Evolutionary conservation across 2,329 filamentous ascomycete genomes (phyloP).

Genomic region (Sporothrix phasma): DNA sequence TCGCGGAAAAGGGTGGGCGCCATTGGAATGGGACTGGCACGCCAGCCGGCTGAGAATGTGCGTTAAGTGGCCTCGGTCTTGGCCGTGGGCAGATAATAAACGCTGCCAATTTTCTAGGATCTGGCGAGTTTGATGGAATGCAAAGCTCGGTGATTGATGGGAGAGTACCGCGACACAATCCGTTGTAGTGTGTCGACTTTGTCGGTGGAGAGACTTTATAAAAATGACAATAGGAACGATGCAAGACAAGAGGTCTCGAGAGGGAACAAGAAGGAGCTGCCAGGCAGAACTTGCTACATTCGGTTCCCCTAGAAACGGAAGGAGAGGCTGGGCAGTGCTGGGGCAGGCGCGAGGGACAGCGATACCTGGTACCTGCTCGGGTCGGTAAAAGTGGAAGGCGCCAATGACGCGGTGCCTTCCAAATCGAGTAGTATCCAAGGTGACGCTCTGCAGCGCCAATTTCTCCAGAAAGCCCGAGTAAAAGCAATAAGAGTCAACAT

Average conservation of each 20-base stretch:
- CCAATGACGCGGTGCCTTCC: neutral
- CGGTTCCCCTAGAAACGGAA: slow-evolving; percentile 8
- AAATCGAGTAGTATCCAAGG: neutral
- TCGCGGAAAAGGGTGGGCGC: slow-evolving; percentile 32
- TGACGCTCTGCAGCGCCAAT: neutral
- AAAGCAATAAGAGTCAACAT: neutral
- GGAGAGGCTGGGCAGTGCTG: slow-evolving; percentile 3
- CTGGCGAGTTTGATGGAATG: neutral
- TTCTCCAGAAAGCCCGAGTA: too few relatives aligned
- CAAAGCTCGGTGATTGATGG: neutral
- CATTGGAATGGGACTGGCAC: slow-evolving; percentile 23
- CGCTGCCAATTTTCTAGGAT: neutral
- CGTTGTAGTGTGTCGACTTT: neutral
- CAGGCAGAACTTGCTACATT: neutral
- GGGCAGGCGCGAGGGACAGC: neutral
- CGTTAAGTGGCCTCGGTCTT: neutral
- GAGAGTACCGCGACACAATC: neutral
- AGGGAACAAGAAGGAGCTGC: neutral
- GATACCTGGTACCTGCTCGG: neutral
- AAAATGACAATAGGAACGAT: too few relatives aligned
- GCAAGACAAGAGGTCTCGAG: neutral
- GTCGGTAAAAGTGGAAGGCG: neutral
- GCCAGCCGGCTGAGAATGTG: neutral
- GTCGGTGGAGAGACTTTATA: slow-evolving; percentile 2
- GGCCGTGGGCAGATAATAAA: neutral